phyloP scores from a whole-genome alignment of 2,329 filamentous ascomycete genomes.

The Monosporascus sp. region DNA sequence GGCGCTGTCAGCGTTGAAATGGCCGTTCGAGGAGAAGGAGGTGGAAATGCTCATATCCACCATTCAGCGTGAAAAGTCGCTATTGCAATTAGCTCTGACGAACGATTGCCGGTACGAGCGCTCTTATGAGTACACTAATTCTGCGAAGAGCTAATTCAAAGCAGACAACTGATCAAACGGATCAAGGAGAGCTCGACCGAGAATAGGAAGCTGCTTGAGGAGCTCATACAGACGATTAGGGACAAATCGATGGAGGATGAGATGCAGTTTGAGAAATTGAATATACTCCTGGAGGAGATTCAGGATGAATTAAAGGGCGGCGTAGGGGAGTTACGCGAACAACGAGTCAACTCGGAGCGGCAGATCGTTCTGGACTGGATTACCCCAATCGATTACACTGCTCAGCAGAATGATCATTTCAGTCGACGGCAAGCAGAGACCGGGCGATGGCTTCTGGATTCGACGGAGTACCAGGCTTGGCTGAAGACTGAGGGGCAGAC shows the following conservation, averaged over 20 bases:
- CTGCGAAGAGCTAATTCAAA: too few species aligned
- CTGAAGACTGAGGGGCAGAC: conserved; percentile 23
- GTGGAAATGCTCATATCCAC: conserved; percentile 12
- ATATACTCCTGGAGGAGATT: too few species aligned
- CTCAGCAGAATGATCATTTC: conserved; percentile 37
- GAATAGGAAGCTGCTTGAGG: background rate
- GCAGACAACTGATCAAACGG: background rate
- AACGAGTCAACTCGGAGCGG: too few species aligned
- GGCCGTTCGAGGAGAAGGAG: conserved; percentile 17
- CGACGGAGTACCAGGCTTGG: conserved; percentile 6
- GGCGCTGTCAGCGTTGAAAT: conserved; percentile 5
- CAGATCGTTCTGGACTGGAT: conserved; percentile 33
- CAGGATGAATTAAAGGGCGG: too few species aligned
- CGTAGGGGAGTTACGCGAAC: too few species aligned
- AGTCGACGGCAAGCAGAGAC: conserved; percentile 33
- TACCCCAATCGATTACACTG: conserved; percentile 26
- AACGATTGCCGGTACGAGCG: background rate
- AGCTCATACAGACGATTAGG: background rate
- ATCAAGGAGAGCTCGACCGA: background rate
- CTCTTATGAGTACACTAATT: too few species aligned
- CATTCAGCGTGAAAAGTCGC: conserved; percentile 8
- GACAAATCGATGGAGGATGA: too few species aligned
- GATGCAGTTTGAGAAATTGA: too few species aligned
- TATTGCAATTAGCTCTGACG: conserved; percentile 1
- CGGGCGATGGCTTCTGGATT: conserved; percentile 11